A percentile compares a stretch with the other conserved stretches of the same genome.
Conservation (phyloP, 805 yeast species). For the Candida germanica region DNA sequence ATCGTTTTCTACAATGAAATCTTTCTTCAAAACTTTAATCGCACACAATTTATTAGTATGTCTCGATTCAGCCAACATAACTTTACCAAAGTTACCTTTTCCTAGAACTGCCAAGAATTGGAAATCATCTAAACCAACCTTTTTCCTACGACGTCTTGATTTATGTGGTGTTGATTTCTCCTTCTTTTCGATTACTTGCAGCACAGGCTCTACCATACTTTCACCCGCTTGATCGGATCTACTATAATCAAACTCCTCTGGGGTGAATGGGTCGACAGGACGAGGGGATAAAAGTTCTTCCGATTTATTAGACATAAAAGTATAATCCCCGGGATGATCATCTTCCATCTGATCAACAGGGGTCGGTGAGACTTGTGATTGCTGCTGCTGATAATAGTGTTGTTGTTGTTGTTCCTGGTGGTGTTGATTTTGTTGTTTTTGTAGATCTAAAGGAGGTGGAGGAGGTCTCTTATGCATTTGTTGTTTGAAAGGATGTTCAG, state of each 20-base stretch:
- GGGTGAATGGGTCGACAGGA: conserved; percentile 13
- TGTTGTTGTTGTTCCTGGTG: conserved; percentile 2
- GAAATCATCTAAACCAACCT: conserved; percentile 92
- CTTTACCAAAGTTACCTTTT: conserved; percentile 98
- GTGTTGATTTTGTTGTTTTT: neutral
- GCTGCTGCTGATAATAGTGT: neutral
- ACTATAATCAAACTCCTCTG: conserved; percentile 26
- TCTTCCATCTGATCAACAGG: neutral
- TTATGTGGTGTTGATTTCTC: conserved; percentile 19
- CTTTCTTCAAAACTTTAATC: conserved; percentile 93
- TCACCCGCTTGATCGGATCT: conserved; percentile 14
- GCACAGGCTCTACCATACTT: conserved; percentile 7
- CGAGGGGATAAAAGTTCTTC: conserved; percentile 16
- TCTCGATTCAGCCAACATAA: conserved; percentile 93
- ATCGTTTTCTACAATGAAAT: conserved; percentile 90
- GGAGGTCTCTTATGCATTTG: conserved; percentile 20
- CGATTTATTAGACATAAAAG: conserved; percentile 19
- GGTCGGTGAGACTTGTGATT: neutral
- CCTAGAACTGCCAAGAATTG: conserved; percentile 92
- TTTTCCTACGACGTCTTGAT: conserved; percentile 49
- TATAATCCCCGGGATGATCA: conserved; percentile 15
- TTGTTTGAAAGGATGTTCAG: conserved; percentile 22
- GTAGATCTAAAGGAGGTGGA: conserved; percentile 10
- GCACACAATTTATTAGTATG: conserved; percentile 83
- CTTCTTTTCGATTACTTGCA: conserved; percentile 4